Evolutionary conservation across 2,329 filamentous ascomycete species (phyloP), one percentile per base, ranked within the genome.

Genomic region (Pseudogymnoascus sp.): DNA sequence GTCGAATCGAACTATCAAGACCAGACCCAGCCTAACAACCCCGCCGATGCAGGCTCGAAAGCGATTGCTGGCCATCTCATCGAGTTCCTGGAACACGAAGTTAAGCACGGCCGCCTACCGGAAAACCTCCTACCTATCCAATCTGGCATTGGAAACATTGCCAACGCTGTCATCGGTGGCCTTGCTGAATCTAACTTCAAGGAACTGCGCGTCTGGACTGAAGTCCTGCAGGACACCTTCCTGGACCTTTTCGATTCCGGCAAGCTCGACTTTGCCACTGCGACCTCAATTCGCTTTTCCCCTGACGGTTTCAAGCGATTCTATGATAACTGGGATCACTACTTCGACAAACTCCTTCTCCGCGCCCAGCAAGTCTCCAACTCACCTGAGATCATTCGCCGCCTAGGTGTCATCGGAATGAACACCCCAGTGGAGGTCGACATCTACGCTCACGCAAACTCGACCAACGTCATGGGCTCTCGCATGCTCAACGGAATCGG

Each of bases 341-440:
- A 96, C 76, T 81, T 88, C 59, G 82, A 88, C 73, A 93, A 93
- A 79, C 84, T 96, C 2, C 88, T 96, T 63, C 86, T 96, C 58
- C 89, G 92, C 66, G 88, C 88, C n/a, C 91, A 96, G 78, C 85
- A 90, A 73, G 89, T 96, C 8, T 93, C 89, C 71, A 96, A 96
- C 82, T 89, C 87, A 2, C 91, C 91, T 64, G 91, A 96, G 77
- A 92, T 96, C 77, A 96, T 96, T 78, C 86, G 90, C 62, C 85
- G 91, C 25, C 81, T 96, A 1, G 91, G 91, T 65, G 87, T 92
- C 68, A 96, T 96, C 69, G 91, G 90, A 74, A 96, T 96, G 91
- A 96, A 96, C 82, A 96, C 91, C 0, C 91, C 91, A 21, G 90
- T 96, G 55, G 92, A 96, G 77, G 91, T 96, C 14, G 92, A 96